Base-by-base conservation (phyloP, 2,329 filamentous ascomycete genomes). In the Apiospora koreana region DNA sequence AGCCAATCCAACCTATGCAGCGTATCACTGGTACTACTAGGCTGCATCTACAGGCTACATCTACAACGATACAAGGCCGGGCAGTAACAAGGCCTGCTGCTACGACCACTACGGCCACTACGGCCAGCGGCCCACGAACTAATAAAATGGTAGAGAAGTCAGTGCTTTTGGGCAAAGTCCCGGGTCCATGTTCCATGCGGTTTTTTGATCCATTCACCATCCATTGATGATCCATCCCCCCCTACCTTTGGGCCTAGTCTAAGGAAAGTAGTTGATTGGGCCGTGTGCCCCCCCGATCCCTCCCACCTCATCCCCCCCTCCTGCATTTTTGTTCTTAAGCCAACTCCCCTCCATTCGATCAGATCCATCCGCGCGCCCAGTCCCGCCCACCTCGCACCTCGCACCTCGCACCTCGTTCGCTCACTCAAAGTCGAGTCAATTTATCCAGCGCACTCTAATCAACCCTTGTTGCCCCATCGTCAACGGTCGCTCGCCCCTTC, bases 291-390 rank as follows among this genome's bases (percentile, higher is more conserved):
- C 50, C 54, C 54, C 64, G 38, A 66, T 66, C 64, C 64, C 64
- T 66, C 64, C 64, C 38, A 28, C 64, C 64, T 43, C 28, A n/a
- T n/a, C 18, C 25, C 64, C 64, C 41, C 64, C 64, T 66, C 64
- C 64, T 66, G 64, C 64, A 28, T 66, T 66, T 65, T 66, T 66
- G 64, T 66, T 45, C 42, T 66, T 45, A 43, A 66, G 38, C 38
- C 64, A 66, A 62, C 54, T 62, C 54, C 54, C 54, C 54, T 38
- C 31, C 54, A 62, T 62, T 38, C 31, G 54, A 62, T 62, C 54
- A 62, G 54, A 62, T 62, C 54, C 54, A 62, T 62, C 54, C 31
- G 31, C 54, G 54, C 54, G 54, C 54, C 54, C 54, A 62, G 28
- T 62, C 54, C 54, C 54, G 54, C 54, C 54, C 54, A 62, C 54